Conservation (phyloP, 1,284 basidiomycete genomes). For the Tremellales sp. region DNA sequence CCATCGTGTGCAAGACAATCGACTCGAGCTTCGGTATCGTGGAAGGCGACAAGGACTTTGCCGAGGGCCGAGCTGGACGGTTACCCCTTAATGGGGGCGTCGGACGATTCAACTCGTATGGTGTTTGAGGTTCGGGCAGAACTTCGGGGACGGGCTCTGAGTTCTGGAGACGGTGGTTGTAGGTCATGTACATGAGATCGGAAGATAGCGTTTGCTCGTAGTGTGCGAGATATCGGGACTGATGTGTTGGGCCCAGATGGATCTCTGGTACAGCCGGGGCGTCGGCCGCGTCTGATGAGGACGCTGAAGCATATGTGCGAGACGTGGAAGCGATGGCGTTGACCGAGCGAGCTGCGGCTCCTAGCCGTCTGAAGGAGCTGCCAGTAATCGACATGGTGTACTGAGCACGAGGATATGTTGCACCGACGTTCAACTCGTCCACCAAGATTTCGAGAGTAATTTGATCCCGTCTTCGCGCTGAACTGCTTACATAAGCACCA, state of each 20-base stretch:
- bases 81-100: conserved; percentile 38
- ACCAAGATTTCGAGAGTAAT: neutral
- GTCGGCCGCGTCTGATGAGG: neutral
- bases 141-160: conserved; percentile 17
- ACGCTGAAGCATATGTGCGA: conserved; percentile 9
- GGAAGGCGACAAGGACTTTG: conserved; percentile 56
- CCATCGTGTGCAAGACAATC: conserved; percentile 78
- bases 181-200: conserved; percentile 93
- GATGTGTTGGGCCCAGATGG: conserved; percentile 58
- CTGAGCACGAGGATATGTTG: conserved; percentile 8
- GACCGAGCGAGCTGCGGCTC: conserved; percentile 1
- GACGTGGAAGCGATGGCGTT: conserved; percentile 3
- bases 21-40: conserved; percentile 74
- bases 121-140: conserved; percentile 30
- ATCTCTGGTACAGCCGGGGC: conserved; percentile 31
- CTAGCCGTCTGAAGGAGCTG: neutral
- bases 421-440: neutral
- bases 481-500: neutral
- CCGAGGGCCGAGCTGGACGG: conserved; percentile 40
- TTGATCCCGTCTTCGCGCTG: neutral
- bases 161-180: conserved; percentile 61
- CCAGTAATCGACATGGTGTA: conserved; percentile 5
- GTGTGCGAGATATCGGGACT: conserved; percentile 75
- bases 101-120: conserved; percentile 48
- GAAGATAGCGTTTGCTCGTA: conserved; percentile 78